phyloP scores from a whole-genome alignment of 164 flowering plant genomes.

The Amborella trichopoda region DNA sequence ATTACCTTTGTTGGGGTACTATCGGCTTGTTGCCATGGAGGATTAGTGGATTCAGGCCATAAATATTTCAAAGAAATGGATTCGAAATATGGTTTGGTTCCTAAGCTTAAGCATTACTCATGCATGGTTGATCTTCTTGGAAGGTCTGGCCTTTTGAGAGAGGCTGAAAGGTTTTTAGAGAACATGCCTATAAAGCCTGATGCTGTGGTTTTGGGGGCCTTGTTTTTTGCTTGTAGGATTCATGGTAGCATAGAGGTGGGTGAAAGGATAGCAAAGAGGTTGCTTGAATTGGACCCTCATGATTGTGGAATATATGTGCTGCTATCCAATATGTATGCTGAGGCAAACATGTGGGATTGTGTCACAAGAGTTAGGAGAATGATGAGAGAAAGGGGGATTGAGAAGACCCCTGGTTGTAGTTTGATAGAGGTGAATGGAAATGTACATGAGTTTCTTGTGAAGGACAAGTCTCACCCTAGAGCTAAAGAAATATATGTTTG shows the following conservation, averaged over 20 bases:
- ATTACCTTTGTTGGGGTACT: conserved; percentile 54
- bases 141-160: conserved; percentile 53
- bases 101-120: conserved; percentile 45
- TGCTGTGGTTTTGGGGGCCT: conserved; percentile 57
- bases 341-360: conserved; percentile 50
- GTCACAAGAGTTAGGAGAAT: conserved; percentile 40
- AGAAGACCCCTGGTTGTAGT: conserved; percentile 77
- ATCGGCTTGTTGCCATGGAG: conserved; percentile 74
- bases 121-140: conserved; percentile 76
- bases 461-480: conserved; percentile 50
- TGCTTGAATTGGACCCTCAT: conserved; percentile 52
- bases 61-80: conserved; percentile 35
- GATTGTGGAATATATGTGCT: conserved; percentile 66
- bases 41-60: conserved; percentile 57
- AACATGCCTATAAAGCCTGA: conserved; percentile 51
- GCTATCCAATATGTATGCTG: conserved; percentile 57
- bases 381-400: conserved; percentile 58
- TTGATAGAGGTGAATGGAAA: conserved; percentile 52
- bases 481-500: conserved; percentile 37
- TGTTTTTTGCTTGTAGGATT: conserved; percentile 49
- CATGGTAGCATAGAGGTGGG: conserved; percentile 49
- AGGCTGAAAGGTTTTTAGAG: conserved; percentile 43
- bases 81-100: conserved; percentile 27
- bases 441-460: conserved; percentile 43
- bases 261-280: conserved; percentile 46